phyloP scores from a whole-genome alignment of 1,139 yeast genomes.

The Geotrichum histeridarum region DNA sequence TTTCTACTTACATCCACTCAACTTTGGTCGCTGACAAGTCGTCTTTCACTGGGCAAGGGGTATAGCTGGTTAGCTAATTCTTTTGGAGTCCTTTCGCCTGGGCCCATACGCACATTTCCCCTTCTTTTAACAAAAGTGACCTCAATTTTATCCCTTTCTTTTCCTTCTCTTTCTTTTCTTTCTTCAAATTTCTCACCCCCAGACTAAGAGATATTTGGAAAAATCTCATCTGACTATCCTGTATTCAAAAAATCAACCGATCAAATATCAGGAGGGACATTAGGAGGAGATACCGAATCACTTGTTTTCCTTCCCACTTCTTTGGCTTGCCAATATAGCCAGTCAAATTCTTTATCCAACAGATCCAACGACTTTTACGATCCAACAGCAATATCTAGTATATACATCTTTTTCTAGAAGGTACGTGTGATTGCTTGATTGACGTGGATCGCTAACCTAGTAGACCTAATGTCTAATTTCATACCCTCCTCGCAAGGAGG shows the following conservation, averaged over 20 bases:
- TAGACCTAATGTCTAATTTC: conserved; percentile 15
- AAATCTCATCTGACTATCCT: background rate
- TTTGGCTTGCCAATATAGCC: conserved; percentile 1
- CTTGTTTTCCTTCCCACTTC: background rate
- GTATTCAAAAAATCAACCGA: background rate
- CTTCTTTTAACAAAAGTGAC: background rate
- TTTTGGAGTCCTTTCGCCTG: too few species aligned
- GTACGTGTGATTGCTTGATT: background rate
- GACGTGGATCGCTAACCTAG: background rate
- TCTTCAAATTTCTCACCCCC: background rate
- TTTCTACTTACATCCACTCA: too few species aligned
- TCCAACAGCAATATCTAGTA: background rate
- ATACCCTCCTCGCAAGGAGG: conserved; percentile 10
- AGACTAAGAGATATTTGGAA: background rate
- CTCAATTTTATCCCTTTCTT: conserved; percentile 1
- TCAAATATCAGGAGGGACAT: background rate
- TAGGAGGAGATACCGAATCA: background rate
- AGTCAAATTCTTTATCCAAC: background rate
- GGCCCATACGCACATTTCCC: too few species aligned
- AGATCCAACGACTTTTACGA: background rate
- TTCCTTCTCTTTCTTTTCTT: background rate
- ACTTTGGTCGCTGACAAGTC: too few species aligned
- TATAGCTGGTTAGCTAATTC: too few species aligned
- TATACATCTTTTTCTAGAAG: background rate
- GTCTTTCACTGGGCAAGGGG: too few species aligned